phyloP scores from a whole-genome alignment of 768 basidiomycete genomes.

The Xerocomellus amylosporus region DNA sequence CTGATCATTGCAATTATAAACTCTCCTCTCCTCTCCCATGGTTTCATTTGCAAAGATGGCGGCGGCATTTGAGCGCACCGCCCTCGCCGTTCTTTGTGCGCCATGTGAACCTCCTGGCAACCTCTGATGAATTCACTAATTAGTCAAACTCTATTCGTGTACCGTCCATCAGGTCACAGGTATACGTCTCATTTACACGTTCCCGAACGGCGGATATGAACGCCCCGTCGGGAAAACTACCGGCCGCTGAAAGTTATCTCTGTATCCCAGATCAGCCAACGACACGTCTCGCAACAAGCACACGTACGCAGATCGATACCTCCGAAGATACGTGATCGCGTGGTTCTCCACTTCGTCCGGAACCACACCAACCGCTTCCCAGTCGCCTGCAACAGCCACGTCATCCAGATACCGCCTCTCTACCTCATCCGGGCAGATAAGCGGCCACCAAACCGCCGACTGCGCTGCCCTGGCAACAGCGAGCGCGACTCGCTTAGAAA shows the following conservation, averaged over 20 bases:
- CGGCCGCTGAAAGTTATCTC: slow-evolving; percentile 68
- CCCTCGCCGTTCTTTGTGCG: slow-evolving; percentile 8
- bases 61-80: slow-evolving; percentile 30
- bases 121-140: slow-evolving; percentile 23
- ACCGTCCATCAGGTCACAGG: slow-evolving; percentile 14
- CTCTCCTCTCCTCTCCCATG: slow-evolving; percentile 15
- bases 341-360: slow-evolving; percentile 85
- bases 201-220: slow-evolving; percentile 31
- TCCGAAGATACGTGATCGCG: slow-evolving; percentile 86
- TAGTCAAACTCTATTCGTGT: slow-evolving; percentile 25
- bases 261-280: slow-evolving; percentile 23
- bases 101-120: slow-evolving; percentile 33
- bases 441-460: slow-evolving; percentile 81
- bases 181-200: slow-evolving; percentile 25
- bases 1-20: slow-evolving; percentile 30
- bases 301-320: slow-evolving; percentile 86
- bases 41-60: slow-evolving; percentile 12
- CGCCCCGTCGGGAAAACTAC: slow-evolving; percentile 57
- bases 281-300: slow-evolving; percentile 2
- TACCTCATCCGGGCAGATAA: slow-evolving; percentile 88
- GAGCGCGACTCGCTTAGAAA: slow-evolving; percentile 73
- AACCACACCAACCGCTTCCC: slow-evolving; percentile 76
- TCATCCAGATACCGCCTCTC: slow-evolving; percentile 86
- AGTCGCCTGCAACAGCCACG: slow-evolving; percentile 67
- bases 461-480: slow-evolving; percentile 61